Conservation (phyloP, 2,329 filamentous ascomycete genomes). For the Emmonsiellopsis sp. region DNA sequence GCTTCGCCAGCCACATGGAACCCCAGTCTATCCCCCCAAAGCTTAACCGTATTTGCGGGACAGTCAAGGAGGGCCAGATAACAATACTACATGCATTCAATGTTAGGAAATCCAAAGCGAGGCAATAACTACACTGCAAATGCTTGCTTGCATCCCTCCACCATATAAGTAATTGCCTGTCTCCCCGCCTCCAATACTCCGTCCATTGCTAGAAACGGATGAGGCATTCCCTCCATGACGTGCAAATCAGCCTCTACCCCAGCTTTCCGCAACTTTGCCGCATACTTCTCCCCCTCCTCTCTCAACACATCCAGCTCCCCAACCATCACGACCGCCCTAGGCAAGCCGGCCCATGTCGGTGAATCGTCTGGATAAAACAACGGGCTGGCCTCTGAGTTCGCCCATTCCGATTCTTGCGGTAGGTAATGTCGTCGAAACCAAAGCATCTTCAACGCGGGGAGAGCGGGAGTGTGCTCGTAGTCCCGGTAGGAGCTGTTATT, state of each 20-base stretch:
- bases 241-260: constrained; percentile 43
- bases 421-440: constrained; percentile 54
- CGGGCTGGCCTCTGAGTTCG: constrained; percentile 46
- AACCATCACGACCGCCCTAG: constrained; percentile 45
- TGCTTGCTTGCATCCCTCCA: constrained; percentile 8
- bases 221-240: constrained; percentile 47
- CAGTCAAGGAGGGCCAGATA: too few species aligned
- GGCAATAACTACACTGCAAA: background rate
- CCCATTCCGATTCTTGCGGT: constrained; percentile 38
- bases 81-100: background rate
- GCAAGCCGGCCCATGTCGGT: constrained; percentile 37
- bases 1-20: too few species aligned
- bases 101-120: background rate
- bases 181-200: constrained; percentile 44
- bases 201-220: constrained; percentile 53
- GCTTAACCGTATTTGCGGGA: too few species aligned
- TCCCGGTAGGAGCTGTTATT: constrained; percentile 42
- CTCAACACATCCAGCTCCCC: constrained; percentile 50
- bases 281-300: constrained; percentile 46
- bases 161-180: constrained; percentile 37
- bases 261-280: constrained; percentile 36
- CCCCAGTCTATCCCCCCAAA: too few species aligned
- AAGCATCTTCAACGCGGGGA: constrained; percentile 50
- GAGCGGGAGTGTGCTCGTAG: constrained; percentile 44
- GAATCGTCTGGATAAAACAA: constrained; percentile 41